A percentile compares a stretch with the other conserved stretches of the same genome.
phyloP scores from a whole-genome alignment of 768 basidiomycete species.

The Tulasnella sp. region DNA sequence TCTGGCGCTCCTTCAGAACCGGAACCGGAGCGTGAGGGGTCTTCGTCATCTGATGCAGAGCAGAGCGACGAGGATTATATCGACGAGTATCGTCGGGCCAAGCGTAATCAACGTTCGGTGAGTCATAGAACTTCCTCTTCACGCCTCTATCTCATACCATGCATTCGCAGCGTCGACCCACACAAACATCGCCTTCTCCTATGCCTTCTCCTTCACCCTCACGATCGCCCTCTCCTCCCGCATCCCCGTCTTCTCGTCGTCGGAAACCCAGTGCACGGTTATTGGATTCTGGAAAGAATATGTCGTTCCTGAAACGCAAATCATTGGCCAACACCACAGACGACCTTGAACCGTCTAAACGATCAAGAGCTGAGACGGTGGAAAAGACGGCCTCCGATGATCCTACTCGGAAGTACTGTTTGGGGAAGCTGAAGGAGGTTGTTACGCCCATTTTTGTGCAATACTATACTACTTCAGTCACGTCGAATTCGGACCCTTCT shows the following conservation, averaged over 20 bases:
- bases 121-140: neutral
- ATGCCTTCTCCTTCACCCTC: neutral
- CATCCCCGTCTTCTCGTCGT: neutral
- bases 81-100: conserved; percentile 5
- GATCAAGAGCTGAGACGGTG: conserved; percentile 27
- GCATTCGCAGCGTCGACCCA: neutral
- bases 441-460: conserved; percentile 57
- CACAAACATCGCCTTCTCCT: neutral
- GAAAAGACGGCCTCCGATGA: conserved; percentile 40
- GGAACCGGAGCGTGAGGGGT: conserved; percentile 24
- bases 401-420: conserved; percentile 65
- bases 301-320: conserved; percentile 29
- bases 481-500: conserved; percentile 32
- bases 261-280: neutral
- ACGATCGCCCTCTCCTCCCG: neutral
- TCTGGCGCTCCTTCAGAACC: conserved; percentile 30
- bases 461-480: conserved; percentile 29
- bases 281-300: conserved; percentile 11
- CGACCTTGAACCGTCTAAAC: conserved; percentile 35
- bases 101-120: conserved; percentile 12
- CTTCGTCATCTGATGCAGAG: conserved; percentile 20
- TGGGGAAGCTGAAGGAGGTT: conserved; percentile 60
- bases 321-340: conserved; percentile 21
- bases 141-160: neutral
- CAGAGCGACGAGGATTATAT: conserved; percentile 46